Percentiles rank a stretch among this genome's conserved stretches.
Conservation (phyloP, 495 filamentous ascomycete species). For the Tuber umbilicatum region DNA sequence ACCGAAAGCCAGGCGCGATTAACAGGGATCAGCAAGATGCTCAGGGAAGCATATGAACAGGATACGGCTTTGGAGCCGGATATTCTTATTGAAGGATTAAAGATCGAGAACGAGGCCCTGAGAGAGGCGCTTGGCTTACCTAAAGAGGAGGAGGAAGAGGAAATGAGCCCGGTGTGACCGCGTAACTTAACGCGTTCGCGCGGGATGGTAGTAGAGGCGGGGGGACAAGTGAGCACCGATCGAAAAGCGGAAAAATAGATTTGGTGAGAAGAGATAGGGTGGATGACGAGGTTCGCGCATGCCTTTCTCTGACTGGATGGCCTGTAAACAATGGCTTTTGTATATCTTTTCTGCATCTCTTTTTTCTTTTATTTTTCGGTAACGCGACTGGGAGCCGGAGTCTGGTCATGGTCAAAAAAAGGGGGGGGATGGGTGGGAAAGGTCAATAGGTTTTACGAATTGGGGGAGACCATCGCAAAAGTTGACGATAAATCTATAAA, state of each 20-base stretch:
- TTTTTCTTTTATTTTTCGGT: not conserved
- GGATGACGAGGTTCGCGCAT: not conserved
- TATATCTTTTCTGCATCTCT: not conserved
- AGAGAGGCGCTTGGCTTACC: slow-evolving; percentile 37
- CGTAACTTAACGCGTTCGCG: not conserved
- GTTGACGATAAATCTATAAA: not conserved
- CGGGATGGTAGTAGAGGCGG: not conserved
- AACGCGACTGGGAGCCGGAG: not conserved
- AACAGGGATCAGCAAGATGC: slow-evolving; percentile 29
- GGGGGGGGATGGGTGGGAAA: not conserved
- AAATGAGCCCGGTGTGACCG: slow-evolving; percentile 19
- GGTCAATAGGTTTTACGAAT: not conserved
- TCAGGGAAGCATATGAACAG: slow-evolving; percentile 36
- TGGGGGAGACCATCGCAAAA: not conserved
- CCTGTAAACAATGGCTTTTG: not conserved
- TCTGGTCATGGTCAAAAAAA: not conserved
- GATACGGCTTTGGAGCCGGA: slow-evolving; percentile 37
- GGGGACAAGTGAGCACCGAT: not conserved
- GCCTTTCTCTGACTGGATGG: not conserved
- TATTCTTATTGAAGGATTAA: slow-evolving; percentile 38
- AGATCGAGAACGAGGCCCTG: slow-evolving; percentile 37
- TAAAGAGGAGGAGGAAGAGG: slow-evolving; percentile 25
- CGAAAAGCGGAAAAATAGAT: not conserved
- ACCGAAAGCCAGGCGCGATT: slow-evolving; percentile 36
- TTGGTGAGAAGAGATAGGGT: not conserved